Conservation (phyloP, 2,329 filamentous ascomycete genomes). For the Nemania sp. region DNA sequence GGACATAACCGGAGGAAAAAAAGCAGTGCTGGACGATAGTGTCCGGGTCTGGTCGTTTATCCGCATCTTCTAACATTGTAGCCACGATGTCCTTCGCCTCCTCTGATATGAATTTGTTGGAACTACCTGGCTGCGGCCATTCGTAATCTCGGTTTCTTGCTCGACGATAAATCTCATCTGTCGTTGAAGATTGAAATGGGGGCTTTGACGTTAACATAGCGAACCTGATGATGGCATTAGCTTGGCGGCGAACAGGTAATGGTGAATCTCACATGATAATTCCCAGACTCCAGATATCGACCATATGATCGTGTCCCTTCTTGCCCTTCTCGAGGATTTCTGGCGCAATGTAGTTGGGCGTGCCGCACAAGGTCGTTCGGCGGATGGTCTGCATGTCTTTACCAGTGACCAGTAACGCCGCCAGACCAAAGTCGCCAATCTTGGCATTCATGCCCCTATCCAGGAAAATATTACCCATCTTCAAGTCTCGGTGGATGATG, state of each 20-base stretch:
- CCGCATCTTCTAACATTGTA: slow-evolving; percentile 79
- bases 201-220: slow-evolving; percentile 97
- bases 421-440: slow-evolving; percentile 95
- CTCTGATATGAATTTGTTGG: slow-evolving; percentile 76
- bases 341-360: slow-evolving; percentile 97
- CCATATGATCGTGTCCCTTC: slow-evolving; percentile 96
- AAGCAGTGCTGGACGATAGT: slow-evolving; percentile 83
- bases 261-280: slow-evolving; percentile 83
- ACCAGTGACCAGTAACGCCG: slow-evolving; percentile 89
- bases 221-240: slow-evolving; percentile 68
- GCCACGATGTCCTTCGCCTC: slow-evolving; percentile 84
- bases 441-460: slow-evolving; percentile 97
- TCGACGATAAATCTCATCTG: slow-evolving; percentile 84
- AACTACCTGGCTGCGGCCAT: slow-evolving; percentile 77
- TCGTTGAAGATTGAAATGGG: slow-evolving; percentile 92
- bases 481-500: slow-evolving; percentile 95
- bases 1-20: slow-evolving; percentile 82
- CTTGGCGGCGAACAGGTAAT: slow-evolving; percentile 4
- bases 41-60: slow-evolving; percentile 80
- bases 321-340: slow-evolving; percentile 95
- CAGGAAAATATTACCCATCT: slow-evolving; percentile 98
- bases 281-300: slow-evolving; percentile 97
- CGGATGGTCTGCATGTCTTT: slow-evolving; percentile 87
- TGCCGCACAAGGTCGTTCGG: slow-evolving; percentile 94
- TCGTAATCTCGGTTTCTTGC: slow-evolving; percentile 80